A percentile compares a stretch with the other conserved stretches of the same genome.
These are phyloP conservation scores for Paracamarosporium sp. DNA, from an alignment of 2,329 filamentous ascomycete genomes.

Conservation along the genomic window DNA sequence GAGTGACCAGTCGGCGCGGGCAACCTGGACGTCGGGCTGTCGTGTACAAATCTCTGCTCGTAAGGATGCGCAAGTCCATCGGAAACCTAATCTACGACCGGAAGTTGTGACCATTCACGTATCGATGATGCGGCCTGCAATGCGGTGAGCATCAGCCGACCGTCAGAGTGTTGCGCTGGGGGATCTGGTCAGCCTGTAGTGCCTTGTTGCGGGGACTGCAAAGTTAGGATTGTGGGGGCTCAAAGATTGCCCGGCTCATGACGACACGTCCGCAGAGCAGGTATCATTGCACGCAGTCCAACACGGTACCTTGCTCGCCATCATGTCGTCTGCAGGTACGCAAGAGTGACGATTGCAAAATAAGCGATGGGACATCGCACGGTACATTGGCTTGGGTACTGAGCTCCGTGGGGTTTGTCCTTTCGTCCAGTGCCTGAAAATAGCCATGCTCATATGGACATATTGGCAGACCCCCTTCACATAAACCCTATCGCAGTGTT, in stretches of 20 bases:
- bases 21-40: conserved; percentile 23
- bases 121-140: neutral
- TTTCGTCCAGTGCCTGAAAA: neutral
- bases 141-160: conserved; percentile 4
- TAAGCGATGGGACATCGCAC: no score
- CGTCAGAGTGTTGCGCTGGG: neutral
- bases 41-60: conserved; percentile 12
- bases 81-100: conserved; percentile 23
- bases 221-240: neutral
- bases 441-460: neutral
- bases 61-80: conserved; percentile 19
- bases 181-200: neutral
- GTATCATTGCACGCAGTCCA: neutral
- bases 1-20: conserved; percentile 5
- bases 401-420: neutral
- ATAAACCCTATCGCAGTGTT: neutral
- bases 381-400: no score
- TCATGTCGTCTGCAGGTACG: neutral
- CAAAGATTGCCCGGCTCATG: neutral
- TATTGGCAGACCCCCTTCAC: neutral
- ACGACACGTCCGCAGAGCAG: neutral
- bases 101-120: conserved; percentile 13
- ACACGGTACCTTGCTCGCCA: neutral
- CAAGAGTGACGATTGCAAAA: neutral
- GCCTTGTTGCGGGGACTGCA: neutral